phyloP scores from a whole-genome alignment of 108 stramenopile species.

The Aurantiochytrium sp. region DNA sequence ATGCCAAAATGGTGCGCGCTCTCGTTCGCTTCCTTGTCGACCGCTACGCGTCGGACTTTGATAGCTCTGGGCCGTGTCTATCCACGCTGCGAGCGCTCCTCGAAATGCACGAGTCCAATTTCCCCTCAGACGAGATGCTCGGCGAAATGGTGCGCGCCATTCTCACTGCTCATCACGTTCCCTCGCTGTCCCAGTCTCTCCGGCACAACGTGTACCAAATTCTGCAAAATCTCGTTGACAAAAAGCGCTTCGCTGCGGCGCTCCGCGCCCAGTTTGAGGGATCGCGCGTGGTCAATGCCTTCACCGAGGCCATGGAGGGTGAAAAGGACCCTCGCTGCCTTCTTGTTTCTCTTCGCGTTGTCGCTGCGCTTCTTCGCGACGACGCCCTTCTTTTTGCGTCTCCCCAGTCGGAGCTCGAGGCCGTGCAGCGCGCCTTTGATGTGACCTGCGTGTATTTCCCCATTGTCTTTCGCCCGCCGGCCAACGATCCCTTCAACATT shows the following conservation, averaged over 20 bases:
- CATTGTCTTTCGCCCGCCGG: not conserved
- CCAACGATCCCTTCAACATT: constrained; percentile 10
- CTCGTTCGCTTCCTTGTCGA: not conserved
- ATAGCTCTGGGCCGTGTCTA: not conserved
- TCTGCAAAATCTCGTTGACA: not conserved
- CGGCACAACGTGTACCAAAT: not conserved
- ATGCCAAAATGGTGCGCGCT: not conserved
- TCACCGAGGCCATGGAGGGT: not conserved
- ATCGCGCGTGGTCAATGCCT: not conserved
- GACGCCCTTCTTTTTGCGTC: not conserved
- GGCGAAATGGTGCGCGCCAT: not conserved
- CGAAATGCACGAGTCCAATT: not conserved
- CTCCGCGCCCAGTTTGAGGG: not conserved
- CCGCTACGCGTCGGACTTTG: not conserved
- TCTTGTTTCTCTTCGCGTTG: not conserved
- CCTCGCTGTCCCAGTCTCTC: not conserved
- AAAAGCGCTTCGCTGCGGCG: not conserved
- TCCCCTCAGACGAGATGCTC: not conserved
- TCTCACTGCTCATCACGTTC: not conserved
- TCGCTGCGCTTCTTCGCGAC: not conserved
- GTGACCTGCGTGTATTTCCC: constrained; percentile 10
- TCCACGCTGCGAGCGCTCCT: not conserved
- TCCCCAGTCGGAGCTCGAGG: not conserved
- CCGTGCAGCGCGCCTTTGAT: not conserved
- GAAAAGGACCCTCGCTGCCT: constrained; percentile 11